Evolutionary conservation across 257 asterid genomes (phyloP).

Genomic region (Voacanga thouarsii): DNA sequence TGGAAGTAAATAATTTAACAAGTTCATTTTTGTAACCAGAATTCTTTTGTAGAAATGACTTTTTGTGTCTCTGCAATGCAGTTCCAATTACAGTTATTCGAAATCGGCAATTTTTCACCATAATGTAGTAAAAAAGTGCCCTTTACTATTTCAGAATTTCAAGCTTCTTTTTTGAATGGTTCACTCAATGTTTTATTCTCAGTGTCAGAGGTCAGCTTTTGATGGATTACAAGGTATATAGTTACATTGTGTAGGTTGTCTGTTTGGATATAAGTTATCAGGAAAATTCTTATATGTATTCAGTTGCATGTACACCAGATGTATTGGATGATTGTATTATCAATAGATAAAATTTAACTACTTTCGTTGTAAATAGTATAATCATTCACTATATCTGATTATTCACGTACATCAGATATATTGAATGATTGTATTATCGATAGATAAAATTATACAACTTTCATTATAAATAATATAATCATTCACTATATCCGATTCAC

Average conservation of each 20-base stretch:
- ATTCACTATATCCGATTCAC: no score
- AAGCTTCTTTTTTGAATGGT: neutral
- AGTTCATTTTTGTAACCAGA: neutral
- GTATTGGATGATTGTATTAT: no score
- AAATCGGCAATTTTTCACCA: neutral
- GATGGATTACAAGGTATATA: neutral
- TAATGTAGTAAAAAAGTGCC: neutral
- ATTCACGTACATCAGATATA: no score
- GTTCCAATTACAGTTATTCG: neutral
- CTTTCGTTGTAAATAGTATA: no score
- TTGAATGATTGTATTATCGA: no score
- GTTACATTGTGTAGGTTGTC: neutral
- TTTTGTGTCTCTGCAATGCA: neutral
- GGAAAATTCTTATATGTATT: no score
- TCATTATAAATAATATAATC: no score
- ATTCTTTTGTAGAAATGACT: neutral
- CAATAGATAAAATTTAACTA: no score
- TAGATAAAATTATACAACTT: no score
- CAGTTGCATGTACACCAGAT: no score
- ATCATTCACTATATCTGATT: no score
- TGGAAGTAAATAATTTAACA: slow-evolving; percentile 59
- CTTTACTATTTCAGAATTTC: neutral
- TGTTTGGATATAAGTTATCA: neutral
- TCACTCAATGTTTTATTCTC: neutral
- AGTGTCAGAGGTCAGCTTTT: neutral